Percentiles rank a stretch among this genome's conserved stretches.
Evolutionary conservation across 257 asterid species (phyloP).

Genomic region (Lithospermum erythrorhizon): DNA sequence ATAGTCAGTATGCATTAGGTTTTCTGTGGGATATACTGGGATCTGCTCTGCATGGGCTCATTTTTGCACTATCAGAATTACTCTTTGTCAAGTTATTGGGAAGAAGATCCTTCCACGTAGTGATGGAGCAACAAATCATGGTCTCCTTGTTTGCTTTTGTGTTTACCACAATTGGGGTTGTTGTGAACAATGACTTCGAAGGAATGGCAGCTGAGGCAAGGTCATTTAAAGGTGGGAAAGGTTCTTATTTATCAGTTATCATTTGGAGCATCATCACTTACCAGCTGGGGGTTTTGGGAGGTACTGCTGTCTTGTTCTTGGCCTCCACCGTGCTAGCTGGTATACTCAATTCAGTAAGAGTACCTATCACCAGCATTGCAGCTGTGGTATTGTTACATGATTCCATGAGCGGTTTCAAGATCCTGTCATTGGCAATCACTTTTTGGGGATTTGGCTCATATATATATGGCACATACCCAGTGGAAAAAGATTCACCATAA

Average conservation of each 20-base stretch:
- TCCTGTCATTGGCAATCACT: slow-evolving; percentile 52
- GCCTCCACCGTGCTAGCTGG: slow-evolving; percentile 88
- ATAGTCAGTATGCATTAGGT: slow-evolving; percentile 50
- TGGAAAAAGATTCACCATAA: slow-evolving; percentile 20
- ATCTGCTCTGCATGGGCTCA: slow-evolving; percentile 71
- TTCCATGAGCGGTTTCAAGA: slow-evolving; percentile 96
- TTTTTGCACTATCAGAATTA: slow-evolving; percentile 78
- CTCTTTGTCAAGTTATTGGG: slow-evolving; percentile 54
- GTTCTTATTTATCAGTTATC: slow-evolving; percentile 47
- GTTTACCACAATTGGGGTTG: slow-evolving; percentile 65
- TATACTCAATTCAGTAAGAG: slow-evolving; percentile 77
- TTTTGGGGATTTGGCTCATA: slow-evolving; percentile 90
- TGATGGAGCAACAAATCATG: slow-evolving; percentile 86
- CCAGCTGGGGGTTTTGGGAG: slow-evolving; percentile 80
- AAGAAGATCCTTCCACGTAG: slow-evolving; percentile 71
- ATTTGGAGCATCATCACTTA: slow-evolving; percentile 66
- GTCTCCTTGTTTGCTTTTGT: slow-evolving; percentile 64
- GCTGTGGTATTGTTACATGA: slow-evolving; percentile 59
- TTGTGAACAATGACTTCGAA: slow-evolving; percentile 41
- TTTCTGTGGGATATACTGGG: slow-evolving; percentile 74
- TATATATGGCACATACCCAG: slow-evolving; percentile 51
- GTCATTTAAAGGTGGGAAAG: slow-evolving; percentile 46
- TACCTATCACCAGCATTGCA: slow-evolving; percentile 72
- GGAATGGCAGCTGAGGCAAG: slow-evolving; percentile 56
- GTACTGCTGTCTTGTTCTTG: slow-evolving; percentile 59